phyloP scores from a whole-genome alignment of 345 rosid genomes.

The Ceriops decandra region DNA sequence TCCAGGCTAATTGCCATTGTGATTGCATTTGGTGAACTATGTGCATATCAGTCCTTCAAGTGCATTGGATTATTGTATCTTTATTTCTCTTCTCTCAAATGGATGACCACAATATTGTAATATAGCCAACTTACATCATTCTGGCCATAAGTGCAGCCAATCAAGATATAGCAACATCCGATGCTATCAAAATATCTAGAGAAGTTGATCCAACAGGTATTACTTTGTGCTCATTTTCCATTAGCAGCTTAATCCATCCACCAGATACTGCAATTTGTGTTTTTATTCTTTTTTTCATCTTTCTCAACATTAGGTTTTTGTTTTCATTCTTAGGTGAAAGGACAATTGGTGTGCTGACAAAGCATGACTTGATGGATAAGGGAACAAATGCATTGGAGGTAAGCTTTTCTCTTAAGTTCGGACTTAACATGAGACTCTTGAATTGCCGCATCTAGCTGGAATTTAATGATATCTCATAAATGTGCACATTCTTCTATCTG shows the following conservation, averaged over 20 bases:
- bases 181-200: slow-evolving; percentile 66
- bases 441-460: slow-evolving; percentile 1
- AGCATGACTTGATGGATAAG: slow-evolving; percentile 28
- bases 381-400: slow-evolving; percentile 31
- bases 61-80: no score
- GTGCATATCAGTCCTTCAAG: no score
- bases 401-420: slow-evolving; percentile 7
- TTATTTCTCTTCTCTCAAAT: background rate
- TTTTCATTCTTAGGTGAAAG: slow-evolving; percentile 19
- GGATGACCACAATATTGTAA: slow-evolving; percentile 5
- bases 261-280: background rate
- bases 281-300: background rate
- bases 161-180: slow-evolving; percentile 74
- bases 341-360: slow-evolving; percentile 32
- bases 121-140: slow-evolving; percentile 57
- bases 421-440: background rate
- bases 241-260: background rate
- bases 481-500: background rate
- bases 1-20: no score
- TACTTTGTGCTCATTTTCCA: background rate
- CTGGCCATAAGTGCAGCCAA: slow-evolving; percentile 69
- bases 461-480: background rate
- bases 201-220: slow-evolving; percentile 61
- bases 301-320: background rate
- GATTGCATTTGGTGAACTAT: no score